These are phyloP conservation scores for Mortierella polycephala DNA, from an alignment of 371 early-diverging fungal genomes.

Conservation along the genomic window DNA sequence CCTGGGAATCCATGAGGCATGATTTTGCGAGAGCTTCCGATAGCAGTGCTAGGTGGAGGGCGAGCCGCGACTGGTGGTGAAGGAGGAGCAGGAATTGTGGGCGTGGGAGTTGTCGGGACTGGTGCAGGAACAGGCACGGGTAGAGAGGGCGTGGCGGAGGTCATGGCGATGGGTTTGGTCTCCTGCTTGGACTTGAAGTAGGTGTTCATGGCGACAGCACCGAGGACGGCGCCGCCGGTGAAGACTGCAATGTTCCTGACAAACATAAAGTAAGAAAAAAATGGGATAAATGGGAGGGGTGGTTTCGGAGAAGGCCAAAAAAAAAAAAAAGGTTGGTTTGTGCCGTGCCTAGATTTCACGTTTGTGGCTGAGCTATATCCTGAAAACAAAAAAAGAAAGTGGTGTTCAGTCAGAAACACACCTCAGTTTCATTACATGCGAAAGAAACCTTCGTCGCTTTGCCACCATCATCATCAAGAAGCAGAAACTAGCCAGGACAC, in stretches of 20 bases:
- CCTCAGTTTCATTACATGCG: no score
- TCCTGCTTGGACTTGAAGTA: constrained; percentile 45
- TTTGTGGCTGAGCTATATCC: no score
- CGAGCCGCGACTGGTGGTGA: constrained; percentile 24
- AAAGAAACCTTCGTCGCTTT: no score
- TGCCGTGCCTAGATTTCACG: no score
- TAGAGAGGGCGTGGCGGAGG: neutral
- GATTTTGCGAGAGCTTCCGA: constrained; percentile 34
- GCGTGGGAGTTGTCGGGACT: constrained; percentile 4
- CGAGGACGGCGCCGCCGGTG: constrained; percentile 50
- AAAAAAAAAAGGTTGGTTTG: neutral
- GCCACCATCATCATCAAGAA: no score
- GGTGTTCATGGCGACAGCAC: constrained; percentile 38
- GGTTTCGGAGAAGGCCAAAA: no score
- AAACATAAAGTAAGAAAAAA: constrained; percentile 19
- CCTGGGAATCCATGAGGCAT: constrained; percentile 54
- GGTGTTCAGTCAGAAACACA: no score
- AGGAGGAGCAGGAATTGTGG: neutral
- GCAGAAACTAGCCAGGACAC: constrained; percentile 5
- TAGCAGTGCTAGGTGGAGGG: constrained; percentile 21
- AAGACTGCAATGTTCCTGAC: constrained; percentile 51
- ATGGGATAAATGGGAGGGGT: neutral
- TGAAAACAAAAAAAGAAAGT: no score
- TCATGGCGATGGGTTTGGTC: constrained; percentile 14
- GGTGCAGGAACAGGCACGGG: constrained; percentile 18